These are phyloP conservation scores for Cinchona pubescens DNA, from an alignment of 257 asterid genomes.

Conservation along the genomic window DNA sequence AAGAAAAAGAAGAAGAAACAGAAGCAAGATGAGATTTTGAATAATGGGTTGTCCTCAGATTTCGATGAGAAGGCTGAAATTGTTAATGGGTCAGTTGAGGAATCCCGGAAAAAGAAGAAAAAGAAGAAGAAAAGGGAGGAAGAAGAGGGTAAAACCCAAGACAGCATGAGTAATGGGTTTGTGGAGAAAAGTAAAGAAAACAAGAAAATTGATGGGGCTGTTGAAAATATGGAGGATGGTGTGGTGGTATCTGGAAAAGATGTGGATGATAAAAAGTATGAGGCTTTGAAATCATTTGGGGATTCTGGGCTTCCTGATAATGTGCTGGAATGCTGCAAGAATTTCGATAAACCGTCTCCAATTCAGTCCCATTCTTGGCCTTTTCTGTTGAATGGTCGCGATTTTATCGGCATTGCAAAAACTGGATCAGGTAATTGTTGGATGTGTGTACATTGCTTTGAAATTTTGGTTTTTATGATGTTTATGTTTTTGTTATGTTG, in stretches of 20 bases:
- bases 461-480: not conserved
- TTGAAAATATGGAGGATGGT: conserved; percentile 41
- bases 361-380: conserved; percentile 96
- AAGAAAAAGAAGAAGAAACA: conserved; percentile 28
- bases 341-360: conserved; percentile 83
- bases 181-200: conserved; percentile 12
- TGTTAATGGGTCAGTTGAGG: conserved; percentile 28
- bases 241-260: conserved; percentile 75
- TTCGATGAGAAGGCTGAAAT: conserved; percentile 11
- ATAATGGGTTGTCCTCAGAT: conserved; percentile 8
- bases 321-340: conserved; percentile 80
- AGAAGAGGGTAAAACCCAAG: conserved; percentile 16
- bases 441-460: not conserved
- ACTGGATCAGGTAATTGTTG: conserved; percentile 81
- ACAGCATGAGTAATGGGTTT: conserved; percentile 19
- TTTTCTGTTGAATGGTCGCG: conserved; percentile 86
- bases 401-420: conserved; percentile 90
- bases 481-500: not conserved
- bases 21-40: not conserved
- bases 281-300: conserved; percentile 52
- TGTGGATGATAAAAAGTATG: conserved; percentile 57
- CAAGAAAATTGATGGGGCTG: conserved; percentile 12
- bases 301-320: conserved; percentile 64
- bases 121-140: conserved; percentile 1
- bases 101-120: conserved; percentile 33